Base-by-base conservation (phyloP, 2,329 filamentous ascomycete genomes). In the Orbilia quercus region DNA sequence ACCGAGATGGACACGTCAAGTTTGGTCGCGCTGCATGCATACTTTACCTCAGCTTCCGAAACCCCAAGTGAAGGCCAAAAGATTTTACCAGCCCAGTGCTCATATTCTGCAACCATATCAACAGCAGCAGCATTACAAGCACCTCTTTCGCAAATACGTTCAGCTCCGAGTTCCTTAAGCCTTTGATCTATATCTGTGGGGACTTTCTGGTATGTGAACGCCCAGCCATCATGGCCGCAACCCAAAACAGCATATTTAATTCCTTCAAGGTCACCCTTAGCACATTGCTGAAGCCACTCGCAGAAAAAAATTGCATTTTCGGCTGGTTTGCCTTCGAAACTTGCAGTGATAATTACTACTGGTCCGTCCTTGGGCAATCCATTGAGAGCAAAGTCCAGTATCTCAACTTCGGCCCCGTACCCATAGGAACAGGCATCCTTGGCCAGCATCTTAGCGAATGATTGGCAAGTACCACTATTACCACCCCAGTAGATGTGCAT, bases 391-490 rank as follows among this genome's bases (percentile, higher is more conserved):
- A 84, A 82, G 77, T 92, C 88, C 40, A 92, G 80, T 0, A 84
- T 83, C 18, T 85, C 83, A 1, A 89, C 80, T 1, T 82, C 82
- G 4, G 86, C 85, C 2, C 79, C 80, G 79, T 88, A 91, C 0
- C 90, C 90, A 76, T 87, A 86, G 1, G 79, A 79, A 1, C 82
- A 77, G 0, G 89, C 89, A 77, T 87, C 85, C 7, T 84, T 82
- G 0, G 87, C 88, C 9, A 92, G 79, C 25, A 85, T 82, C 74
- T 89, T 85, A 0, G 90, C 87, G 47, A 92, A 83, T 0, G 87
- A 83, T 79, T 92, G 88, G 79, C 90, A 92, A 1, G 90, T 92
- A 0, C 90, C 90, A 1, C 87, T 88, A 78, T 91, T 91, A 16
- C 88, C 90, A 1, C 90, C 90, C 77, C 90, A 92, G 45, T 88